phyloP scores from a whole-genome alignment of 2,329 filamentous ascomycete genomes.

The Arthrobotrys iridis region DNA sequence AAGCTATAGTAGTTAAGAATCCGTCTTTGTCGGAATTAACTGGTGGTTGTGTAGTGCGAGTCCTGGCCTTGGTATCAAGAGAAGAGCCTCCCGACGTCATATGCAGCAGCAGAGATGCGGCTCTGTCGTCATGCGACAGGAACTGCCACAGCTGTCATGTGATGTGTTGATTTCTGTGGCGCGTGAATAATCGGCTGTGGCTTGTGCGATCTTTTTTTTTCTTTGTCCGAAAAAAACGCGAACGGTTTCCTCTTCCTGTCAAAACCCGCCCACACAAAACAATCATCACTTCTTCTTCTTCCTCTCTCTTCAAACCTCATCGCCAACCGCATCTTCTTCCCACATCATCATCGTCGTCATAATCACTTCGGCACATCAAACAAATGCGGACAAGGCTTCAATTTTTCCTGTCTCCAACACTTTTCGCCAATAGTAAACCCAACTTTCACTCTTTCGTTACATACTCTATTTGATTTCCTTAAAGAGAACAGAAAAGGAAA shows the following conservation, averaged over 20 bases:
- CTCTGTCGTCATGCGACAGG: background rate
- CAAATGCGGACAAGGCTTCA: too few relatives aligned
- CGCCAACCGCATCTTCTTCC: too few relatives aligned
- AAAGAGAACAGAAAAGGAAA: too few relatives aligned
- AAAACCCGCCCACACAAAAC: background rate
- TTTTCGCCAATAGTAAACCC: too few relatives aligned
- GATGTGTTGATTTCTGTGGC: background rate
- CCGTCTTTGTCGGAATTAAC: too few relatives aligned
- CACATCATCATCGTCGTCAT: background rate
- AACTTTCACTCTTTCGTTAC: background rate
- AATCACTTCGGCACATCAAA: background rate
- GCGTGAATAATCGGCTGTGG: background rate
- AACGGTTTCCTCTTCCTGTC: constrained; percentile 30
- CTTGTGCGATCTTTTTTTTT: background rate
- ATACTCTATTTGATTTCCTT: too few relatives aligned
- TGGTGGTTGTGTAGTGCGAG: too few relatives aligned
- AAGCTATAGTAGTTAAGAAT: too few relatives aligned
- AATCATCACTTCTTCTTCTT: background rate
- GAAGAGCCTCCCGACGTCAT: background rate
- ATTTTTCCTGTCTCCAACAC: background rate
- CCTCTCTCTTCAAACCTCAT: background rate
- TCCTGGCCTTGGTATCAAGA: too few relatives aligned
- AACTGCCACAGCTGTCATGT: background rate
- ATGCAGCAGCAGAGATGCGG: background rate
- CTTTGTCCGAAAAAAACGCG: constrained; percentile 35